A percentile compares a stretch with the other conserved stretches of the same genome.
Evolutionary conservation across 345 rosid genomes (phyloP).

Genomic region (Sonneratia caseolaris): DNA sequence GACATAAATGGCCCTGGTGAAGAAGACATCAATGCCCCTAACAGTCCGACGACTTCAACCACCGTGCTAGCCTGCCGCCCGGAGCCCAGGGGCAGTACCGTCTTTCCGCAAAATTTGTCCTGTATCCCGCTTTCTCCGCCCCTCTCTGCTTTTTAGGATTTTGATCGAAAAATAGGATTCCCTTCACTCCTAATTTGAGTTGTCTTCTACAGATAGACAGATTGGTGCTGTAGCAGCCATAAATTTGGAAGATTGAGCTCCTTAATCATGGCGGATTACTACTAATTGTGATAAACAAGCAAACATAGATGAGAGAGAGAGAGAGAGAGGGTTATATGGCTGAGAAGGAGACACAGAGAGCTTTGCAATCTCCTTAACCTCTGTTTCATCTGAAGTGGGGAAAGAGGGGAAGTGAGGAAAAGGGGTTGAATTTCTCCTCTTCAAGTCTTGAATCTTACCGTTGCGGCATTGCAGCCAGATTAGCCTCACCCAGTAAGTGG

Average conservation of each 20-base stretch:
- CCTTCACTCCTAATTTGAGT: not conserved
- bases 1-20: no score
- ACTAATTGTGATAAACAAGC: not conserved
- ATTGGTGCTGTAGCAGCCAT: not conserved
- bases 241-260: not conserved
- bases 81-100: not conserved
- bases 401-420: no score
- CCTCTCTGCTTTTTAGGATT: not conserved
- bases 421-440: not conserved
- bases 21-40: not conserved
- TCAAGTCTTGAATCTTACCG: not conserved
- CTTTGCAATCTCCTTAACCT: not conserved
- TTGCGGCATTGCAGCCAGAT: not conserved
- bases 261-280: not conserved
- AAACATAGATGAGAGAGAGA: not conserved
- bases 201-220: not conserved
- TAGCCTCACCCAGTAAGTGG: not conserved
- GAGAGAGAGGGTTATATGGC: not conserved
- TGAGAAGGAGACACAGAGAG: not conserved
- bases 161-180: not conserved
- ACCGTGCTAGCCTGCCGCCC: not conserved
- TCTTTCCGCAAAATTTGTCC: not conserved
- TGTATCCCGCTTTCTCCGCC: not conserved
- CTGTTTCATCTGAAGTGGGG: not conserved
- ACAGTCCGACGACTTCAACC: not conserved